A percentile compares a stretch with the other conserved stretches of the same genome.
These are phyloP conservation scores for Arctium lappa DNA, from an alignment of 129 eudicot genomes.

Conservation along the genomic window DNA sequence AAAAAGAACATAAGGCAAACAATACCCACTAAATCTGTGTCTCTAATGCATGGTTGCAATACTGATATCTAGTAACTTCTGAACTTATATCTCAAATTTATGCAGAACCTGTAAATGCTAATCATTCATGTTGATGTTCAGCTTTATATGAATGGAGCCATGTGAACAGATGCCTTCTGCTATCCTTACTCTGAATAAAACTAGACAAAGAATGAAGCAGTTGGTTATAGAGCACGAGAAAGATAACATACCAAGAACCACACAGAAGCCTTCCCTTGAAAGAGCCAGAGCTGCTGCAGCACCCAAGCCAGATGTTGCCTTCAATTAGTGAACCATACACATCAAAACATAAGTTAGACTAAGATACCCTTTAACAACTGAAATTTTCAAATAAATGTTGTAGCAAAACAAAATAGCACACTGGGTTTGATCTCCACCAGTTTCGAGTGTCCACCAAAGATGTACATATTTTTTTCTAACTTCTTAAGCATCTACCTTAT, in stretches of 20 bases:
- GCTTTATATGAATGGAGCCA: background rate
- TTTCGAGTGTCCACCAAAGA: background rate
- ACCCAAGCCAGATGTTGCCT: conserved; percentile 97
- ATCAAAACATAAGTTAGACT: background rate
- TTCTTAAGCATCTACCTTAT: background rate
- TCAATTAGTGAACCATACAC: conserved; percentile 21
- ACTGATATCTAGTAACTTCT: background rate
- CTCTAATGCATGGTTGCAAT: background rate
- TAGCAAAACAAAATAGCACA: background rate
- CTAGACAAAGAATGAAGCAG: background rate
- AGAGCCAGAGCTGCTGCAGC: conserved; percentile 81
- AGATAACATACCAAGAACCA: conserved; percentile 63
- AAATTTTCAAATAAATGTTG: background rate
- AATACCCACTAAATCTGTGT: background rate
- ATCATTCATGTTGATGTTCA: too few relatives aligned
- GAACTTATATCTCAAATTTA: background rate
- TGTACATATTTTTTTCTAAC: background rate
- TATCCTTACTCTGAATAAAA: background rate
- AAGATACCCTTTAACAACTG: background rate
- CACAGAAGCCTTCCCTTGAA: conserved; percentile 68
- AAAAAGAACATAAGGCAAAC: background rate
- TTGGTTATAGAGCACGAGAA: background rate
- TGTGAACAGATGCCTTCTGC: background rate
- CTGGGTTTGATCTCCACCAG: background rate
- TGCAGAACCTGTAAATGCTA: background rate